Base-by-base conservation (phyloP, 352 stramenopile species). In the Globisporangium carolinianum region DNA sequence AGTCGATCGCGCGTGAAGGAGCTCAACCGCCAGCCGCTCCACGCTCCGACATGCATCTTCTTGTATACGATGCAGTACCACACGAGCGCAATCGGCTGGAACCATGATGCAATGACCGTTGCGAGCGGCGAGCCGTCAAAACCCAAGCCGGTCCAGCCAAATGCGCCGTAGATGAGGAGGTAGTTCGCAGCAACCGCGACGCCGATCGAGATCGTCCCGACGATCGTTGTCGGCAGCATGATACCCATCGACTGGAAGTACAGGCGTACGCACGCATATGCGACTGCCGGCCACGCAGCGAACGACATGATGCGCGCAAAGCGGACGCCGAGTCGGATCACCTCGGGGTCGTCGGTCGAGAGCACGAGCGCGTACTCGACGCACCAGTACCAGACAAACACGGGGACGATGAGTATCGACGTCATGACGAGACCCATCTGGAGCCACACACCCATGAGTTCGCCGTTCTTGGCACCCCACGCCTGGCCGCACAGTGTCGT, bases 401-500 rank as follows among this genome's bases (percentile, higher is more conserved):
- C 77, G 1, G 77, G 79, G 1, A 87, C 54, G 0, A 75, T 83
- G 51, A 89, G 63, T 41, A 82, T 50, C 11, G 60, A 79, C 36
- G 76, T 79, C 59, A 89, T 63, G 37, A 86, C 37, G 11, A 89
- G 57, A 3, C 75, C 81, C 50, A 89, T 82, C 61, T 91, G 81
- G 24, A 89, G 69, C 79, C 79, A 91, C 17, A 89, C 67, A 47
- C 78, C 81, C n/a, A 72, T 88, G 53, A 91, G 74, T 43, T 84
- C 70, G 47, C 72, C 65, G 57, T 91, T 89, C 11, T 69, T 66
- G 37, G 81, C 79, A 39, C 81, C 81, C 73, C 77, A 89, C 24
- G 78, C 81, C 51, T 91, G 81, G 0, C 81, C 76, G n/a, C 81
- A 91, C 49, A 91, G 72, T 57, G 78, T 91, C 55, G 81, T 89